phyloP scores from a whole-genome alignment of 306 rosid species.

The Alnus glutinosa region DNA sequence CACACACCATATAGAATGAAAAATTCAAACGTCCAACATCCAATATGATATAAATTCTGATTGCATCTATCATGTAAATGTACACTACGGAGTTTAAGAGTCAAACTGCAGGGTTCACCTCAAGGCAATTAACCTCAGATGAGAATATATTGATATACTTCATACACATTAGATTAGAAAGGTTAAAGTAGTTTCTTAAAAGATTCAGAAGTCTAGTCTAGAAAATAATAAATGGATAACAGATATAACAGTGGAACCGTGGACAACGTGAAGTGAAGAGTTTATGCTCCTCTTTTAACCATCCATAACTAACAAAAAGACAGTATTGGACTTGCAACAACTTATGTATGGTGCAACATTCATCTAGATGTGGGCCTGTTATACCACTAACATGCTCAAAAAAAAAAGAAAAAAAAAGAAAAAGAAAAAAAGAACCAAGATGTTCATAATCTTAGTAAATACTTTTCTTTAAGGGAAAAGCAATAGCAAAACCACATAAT shows the following conservation, averaged over 20 bases:
- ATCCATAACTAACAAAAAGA: neutral
- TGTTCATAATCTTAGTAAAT: neutral
- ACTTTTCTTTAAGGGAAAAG: neutral
- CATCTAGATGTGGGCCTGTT: neutral
- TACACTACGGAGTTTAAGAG: neutral
- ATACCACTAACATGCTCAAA: constrained; percentile 1
- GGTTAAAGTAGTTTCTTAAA: neutral
- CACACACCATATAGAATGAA: neutral
- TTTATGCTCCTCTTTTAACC: neutral
- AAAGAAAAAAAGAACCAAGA: neutral
- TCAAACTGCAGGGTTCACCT: neutral
- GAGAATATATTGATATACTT: neutral
- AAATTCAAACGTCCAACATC: neutral
- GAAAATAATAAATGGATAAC: neutral
- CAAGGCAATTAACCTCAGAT: neutral
- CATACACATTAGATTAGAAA: neutral
- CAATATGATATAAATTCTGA: neutral
- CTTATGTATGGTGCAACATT: neutral
- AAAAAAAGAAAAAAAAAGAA: neutral
- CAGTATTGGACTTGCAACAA: neutral
- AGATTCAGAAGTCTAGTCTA: neutral
- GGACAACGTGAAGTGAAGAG: too few relatives aligned
- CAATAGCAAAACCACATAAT: neutral
- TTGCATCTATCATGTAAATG: neutral
- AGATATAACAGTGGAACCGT: neutral